phyloP scores from a whole-genome alignment of 2,329 filamentous ascomycete genomes.

The Epichloe brachyelytri region DNA sequence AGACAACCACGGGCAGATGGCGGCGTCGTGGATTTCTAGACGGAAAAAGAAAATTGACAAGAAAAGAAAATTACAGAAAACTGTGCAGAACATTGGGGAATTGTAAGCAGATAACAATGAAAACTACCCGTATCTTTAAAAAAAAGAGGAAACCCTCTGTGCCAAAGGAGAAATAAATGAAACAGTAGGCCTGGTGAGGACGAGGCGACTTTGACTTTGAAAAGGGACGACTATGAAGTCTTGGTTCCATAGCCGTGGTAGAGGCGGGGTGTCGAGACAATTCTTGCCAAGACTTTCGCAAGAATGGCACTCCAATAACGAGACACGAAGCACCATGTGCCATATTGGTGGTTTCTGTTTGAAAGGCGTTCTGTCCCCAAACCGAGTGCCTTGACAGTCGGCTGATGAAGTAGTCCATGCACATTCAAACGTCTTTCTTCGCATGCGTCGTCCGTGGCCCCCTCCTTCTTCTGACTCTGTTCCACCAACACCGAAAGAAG shows the following conservation, averaged over 20 bases:
- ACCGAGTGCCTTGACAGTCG: background rate
- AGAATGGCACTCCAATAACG: background rate
- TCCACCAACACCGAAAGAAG: background rate
- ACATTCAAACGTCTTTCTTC: background rate
- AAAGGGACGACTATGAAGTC: background rate
- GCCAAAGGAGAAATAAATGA: background rate
- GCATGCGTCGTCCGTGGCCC: background rate
- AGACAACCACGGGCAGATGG: background rate
- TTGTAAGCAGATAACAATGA: background rate
- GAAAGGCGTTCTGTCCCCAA: background rate
- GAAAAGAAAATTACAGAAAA: background rate
- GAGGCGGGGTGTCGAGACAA: background rate
- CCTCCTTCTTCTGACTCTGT: background rate
- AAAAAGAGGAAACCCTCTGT: background rate
- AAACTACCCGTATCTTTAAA: background rate
- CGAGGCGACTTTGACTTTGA: background rate
- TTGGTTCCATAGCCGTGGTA: background rate
- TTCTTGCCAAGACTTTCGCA: background rate
- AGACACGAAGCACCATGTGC: background rate
- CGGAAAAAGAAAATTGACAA: background rate
- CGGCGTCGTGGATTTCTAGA: constrained; percentile 2
- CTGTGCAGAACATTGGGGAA: background rate
- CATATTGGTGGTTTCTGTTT: background rate
- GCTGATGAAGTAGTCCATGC: background rate
- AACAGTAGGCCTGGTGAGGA: background rate